These are phyloP conservation scores for Bromus sterilis DNA, from an alignment of 176 grass and related monocot genomes.

Conservation along the genomic window DNA sequence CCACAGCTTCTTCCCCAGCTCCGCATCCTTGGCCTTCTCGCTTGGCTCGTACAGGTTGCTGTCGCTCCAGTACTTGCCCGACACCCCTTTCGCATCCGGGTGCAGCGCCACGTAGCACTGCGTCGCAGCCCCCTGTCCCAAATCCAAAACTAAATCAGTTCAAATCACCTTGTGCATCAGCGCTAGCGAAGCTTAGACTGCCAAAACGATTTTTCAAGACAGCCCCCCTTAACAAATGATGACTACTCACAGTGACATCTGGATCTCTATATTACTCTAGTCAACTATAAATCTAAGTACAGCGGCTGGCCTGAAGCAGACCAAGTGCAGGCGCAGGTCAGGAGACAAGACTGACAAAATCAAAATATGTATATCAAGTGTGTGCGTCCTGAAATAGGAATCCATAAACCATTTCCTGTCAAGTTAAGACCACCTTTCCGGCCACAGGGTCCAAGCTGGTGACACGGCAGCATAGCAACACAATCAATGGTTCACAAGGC, in stretches of 20 bases:
- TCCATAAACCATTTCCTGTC: neutral
- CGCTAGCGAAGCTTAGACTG: no score
- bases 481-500: neutral
- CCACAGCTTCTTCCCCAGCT: slow-evolving; percentile 67
- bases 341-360: no score
- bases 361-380: neutral
- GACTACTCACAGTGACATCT: no score
- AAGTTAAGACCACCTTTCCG: neutral
- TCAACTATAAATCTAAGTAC: no score
- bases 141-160: no score
- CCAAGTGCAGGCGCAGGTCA: no score
- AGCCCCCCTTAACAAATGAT: no score
- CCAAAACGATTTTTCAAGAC: no score
- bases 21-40: slow-evolving; percentile 51
- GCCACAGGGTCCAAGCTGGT: neutral
- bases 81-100: slow-evolving; percentile 51
- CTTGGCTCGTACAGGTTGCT: slow-evolving; percentile 55
- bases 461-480: neutral
- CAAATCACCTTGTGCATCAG: no score
- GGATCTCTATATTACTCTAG: no score
- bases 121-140: slow-evolving; percentile 68
- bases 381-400: neutral
- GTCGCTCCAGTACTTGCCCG: slow-evolving; percentile 57
- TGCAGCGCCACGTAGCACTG: slow-evolving; percentile 76
- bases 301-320: no score